Evolutionary conservation across 2,329 filamentous ascomycete genomes (phyloP), one percentile per base, ranked within the genome.

Genomic region (Metarhizium anisopliae): DNA sequence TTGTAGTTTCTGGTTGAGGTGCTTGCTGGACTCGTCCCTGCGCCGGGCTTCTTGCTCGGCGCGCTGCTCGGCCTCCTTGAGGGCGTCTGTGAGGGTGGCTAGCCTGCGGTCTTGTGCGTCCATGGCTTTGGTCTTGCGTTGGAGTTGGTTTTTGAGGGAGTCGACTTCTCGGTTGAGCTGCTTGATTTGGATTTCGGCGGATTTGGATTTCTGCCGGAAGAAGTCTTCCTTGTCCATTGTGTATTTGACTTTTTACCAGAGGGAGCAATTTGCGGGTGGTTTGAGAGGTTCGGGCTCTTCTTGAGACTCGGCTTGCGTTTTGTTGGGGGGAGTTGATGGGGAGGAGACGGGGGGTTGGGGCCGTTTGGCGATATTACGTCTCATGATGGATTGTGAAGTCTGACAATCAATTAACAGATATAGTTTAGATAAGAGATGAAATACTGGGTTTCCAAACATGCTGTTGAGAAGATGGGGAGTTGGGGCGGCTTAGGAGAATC

Each of bases 221-320:
- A 29, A 13, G 1, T 13, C 14, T 10, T 40, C 16, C 29, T 30
- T 30, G 7, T 51, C 40, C 53, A 55, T 55, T 25, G 6, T 51
- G 32, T n/a, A 3, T 47, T 51, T 55, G 36, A 51, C 53, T n/a
- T 40, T 16, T 8, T 54, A 4, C 53, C 53, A 54, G 25, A 45
- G 47, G 14, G 42, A 6, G 35, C 35, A 13, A 10, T 36, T 36
- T 36, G 35, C 8, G 10, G 40, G 40, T 16, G 10, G 10, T 43
- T 16, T 43, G 6, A 1, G n/a, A 1, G 13, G 14, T n/a, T 20
- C n/a, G 3, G 6, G 16, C 1, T 3, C 10, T 10, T 36, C 13
- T 35, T 35, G 7, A 11, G 32, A 35, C 0, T 35, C 32, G 4
- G 32, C 32, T 11, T 11, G 32, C 32, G 32, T 35, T 35, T 35